phyloP scores from a whole-genome alignment of 2,329 filamentous ascomycete species.

The Calonectria hawksworthii region DNA sequence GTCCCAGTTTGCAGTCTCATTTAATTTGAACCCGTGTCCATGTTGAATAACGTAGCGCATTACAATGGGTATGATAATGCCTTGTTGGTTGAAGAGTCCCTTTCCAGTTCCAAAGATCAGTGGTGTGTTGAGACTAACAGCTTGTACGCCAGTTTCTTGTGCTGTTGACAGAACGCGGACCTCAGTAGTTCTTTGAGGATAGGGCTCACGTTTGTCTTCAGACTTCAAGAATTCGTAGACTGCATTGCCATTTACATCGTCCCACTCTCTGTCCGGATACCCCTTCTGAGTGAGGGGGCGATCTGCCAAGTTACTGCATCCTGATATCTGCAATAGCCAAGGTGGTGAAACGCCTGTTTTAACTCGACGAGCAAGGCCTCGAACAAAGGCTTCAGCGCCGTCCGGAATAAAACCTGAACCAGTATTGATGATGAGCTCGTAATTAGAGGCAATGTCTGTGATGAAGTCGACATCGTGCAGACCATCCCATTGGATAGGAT shows the following conservation, averaged over 20 bases:
- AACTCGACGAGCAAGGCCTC: conserved; percentile 11
- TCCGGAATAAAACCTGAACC: conserved; percentile 11
- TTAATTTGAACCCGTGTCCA: conserved; percentile 11
- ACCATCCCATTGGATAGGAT: conserved; percentile 12
- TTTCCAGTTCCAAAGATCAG: conserved; percentile 2
- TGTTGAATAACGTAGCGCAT: conserved; percentile 15
- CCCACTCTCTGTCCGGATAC: conserved; percentile 16
- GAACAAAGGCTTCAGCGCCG: conserved; percentile 13
- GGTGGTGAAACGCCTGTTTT: neutral
- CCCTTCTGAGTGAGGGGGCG: neutral
- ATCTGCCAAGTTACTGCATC: conserved; percentile 14
- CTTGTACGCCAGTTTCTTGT: conserved; percentile 16
- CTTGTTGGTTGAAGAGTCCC: conserved; percentile 13
- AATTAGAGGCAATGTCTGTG: conserved; percentile 3
- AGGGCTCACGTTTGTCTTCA: conserved; percentile 13
- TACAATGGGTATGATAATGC: conserved; percentile 9
- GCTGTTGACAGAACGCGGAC: neutral
- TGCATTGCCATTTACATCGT: conserved; percentile 3
- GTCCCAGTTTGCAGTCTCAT: conserved; percentile 14
- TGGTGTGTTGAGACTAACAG: conserved; percentile 11
- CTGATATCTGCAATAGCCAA: conserved; percentile 4
- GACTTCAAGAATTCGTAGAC: conserved; percentile 16
- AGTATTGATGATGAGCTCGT: conserved; percentile 17
- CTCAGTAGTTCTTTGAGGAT: conserved; percentile 15
- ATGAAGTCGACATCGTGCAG: conserved; percentile 13